phyloP scores from a whole-genome alignment of 2,329 filamentous ascomycete species.

The Aspergillus bombycis region DNA sequence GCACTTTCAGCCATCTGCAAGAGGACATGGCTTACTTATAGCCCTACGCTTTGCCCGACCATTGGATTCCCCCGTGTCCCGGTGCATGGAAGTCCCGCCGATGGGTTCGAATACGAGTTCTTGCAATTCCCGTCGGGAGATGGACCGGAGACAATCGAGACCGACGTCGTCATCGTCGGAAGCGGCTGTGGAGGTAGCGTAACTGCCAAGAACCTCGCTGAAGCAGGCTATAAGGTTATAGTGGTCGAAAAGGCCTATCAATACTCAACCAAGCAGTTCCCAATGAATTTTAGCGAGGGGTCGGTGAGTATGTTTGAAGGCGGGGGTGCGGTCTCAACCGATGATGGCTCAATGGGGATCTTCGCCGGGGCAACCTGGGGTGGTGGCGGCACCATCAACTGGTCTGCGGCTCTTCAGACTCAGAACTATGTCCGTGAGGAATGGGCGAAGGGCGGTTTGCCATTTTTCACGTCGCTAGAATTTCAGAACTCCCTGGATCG shows the following conservation, averaged over 20 bases:
- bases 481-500: constrained; percentile 80
- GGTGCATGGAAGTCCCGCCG: constrained; percentile 54
- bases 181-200: constrained; percentile 86
- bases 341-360: constrained; percentile 63
- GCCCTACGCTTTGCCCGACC: constrained; percentile 53
- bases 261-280: constrained; percentile 71
- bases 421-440: constrained; percentile 77
- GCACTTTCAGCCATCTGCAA: constrained; percentile 55
- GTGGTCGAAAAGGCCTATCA: constrained; percentile 84
- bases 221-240: constrained; percentile 73
- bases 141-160: constrained; percentile 65
- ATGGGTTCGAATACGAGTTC: constrained; percentile 60
- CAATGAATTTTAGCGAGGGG: constrained; percentile 69
- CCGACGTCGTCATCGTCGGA: constrained; percentile 83
- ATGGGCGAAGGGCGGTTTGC: constrained; percentile 72
- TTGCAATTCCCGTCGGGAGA: constrained; percentile 59
- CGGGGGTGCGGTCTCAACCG: constrained; percentile 59
- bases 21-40: constrained; percentile 57
- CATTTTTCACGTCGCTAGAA: constrained; percentile 71
- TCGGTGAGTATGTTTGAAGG: constrained; percentile 70
- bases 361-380: constrained; percentile 76
- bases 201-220: constrained; percentile 76
- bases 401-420: constrained; percentile 70
- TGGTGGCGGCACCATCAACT: constrained; percentile 87
- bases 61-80: constrained; percentile 60